Evolutionary conservation across 495 filamentous ascomycete genomes (phyloP), one percentile per base, ranked within the genome.

Genomic region (Penicillium manginii): DNA sequence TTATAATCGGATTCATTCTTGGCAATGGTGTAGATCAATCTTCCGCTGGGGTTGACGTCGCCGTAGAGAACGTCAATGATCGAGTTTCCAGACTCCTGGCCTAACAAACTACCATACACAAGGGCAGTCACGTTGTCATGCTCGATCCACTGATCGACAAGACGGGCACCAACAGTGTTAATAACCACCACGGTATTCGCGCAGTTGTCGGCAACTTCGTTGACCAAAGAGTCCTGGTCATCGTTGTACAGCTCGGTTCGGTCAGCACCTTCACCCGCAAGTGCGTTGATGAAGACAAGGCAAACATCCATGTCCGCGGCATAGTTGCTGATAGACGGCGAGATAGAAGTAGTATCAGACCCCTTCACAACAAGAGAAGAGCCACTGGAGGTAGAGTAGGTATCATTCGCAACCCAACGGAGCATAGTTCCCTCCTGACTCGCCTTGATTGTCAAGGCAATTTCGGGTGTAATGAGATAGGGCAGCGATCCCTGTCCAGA

Each of bases 41-140:
- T 84, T 15, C 91, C 62, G 31, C 54, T 58, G 7, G 55, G 58
- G 52, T 65, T 65, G 26, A 61, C 62, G 23, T 84, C 80, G 7
- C 91, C 91, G 54, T 92, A 89, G 2, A 94, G 73, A 14, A 96
- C 71, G 63, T 91, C 88, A 2, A 83, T 84, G 0, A 96, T 73
- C 0, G 91, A 83, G 35, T 87, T 85, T 6, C 91, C 91, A n/a
- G 82, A 86, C 59, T 94, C 90, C 67, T 94, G 86, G n/a, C 90
- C 89, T 0, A 90, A 89, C 0, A 94, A 78, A 65, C 91, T 86
- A n/a, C 87, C 90, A 50, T 88, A 81, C 14, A 96, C 64, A 0
- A 94, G 81, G 1, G 84, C 90, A 50, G 89, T 91, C 58, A 96
- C 78, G 59, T 82, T 84, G 14, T 83, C 81, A 4, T 86, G 67